phyloP scores from a whole-genome alignment of 805 yeast species.

The Lachancea fermentati region DNA sequence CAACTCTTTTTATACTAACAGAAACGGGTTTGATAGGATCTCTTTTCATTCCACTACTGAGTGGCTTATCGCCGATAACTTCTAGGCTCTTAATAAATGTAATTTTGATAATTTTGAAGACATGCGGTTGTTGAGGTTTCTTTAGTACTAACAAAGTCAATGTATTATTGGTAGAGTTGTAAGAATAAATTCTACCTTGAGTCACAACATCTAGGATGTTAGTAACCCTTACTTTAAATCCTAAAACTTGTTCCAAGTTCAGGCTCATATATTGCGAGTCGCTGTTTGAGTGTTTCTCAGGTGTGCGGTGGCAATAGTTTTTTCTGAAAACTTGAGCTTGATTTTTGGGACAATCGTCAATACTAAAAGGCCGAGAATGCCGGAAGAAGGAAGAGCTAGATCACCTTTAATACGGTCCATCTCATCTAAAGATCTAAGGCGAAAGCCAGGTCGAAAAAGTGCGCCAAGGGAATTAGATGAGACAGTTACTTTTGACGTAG shows the following conservation, averaged over 20 bases:
- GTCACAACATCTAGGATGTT: slow-evolving; percentile 53
- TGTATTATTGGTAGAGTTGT: slow-evolving; percentile 40
- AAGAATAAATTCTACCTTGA: slow-evolving; percentile 61
- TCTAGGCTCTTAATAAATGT: slow-evolving; percentile 51
- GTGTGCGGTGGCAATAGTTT: not conserved
- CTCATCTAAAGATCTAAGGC: slow-evolving; percentile 11
- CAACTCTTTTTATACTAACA: slow-evolving; percentile 28
- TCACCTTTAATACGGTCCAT: slow-evolving; percentile 10
- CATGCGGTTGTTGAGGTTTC: slow-evolving; percentile 20
- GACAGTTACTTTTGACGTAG: not conserved
- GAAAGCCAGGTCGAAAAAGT: slow-evolving; percentile 3
- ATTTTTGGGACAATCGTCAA: not conserved
- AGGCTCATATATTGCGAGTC: slow-evolving; percentile 19
- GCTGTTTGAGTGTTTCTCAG: too few species aligned
- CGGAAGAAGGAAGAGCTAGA: slow-evolving; percentile 7
- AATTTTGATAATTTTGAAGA: slow-evolving; percentile 50
- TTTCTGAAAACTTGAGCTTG: not conserved
- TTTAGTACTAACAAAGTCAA: slow-evolving; percentile 29
- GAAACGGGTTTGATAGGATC: slow-evolving; percentile 33
- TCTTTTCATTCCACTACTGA: slow-evolving; percentile 25
- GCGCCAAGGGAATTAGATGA: not conserved
- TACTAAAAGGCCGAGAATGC: slow-evolving; percentile 7
- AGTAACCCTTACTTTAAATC: slow-evolving; percentile 50
- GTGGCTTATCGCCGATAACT: slow-evolving; percentile 37
- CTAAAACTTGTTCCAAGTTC: slow-evolving; percentile 26